Base-by-base conservation (phyloP, 805 yeast genomes). In the Nakazawaea ernobii region DNA sequence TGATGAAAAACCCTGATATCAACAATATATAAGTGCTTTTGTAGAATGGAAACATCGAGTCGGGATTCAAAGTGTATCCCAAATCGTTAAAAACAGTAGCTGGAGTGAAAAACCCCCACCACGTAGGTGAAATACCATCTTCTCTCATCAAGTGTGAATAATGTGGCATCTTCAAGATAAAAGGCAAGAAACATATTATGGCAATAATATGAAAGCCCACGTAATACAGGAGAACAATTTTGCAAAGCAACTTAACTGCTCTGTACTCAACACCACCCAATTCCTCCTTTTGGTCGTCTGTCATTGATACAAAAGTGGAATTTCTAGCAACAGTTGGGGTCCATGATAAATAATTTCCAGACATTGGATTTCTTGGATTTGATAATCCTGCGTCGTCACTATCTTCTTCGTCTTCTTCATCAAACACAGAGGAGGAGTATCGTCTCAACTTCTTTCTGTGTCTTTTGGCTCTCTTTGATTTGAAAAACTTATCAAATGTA, bases 191-290 rank as follows among this genome's bases (percentile, higher is more conserved):
- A 45, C 79, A 67, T 0, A 74, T 55, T 29, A 80, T 58, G 0
- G 77, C 79, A 24, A 82, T 32, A 4, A 86, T 50, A 57, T 86
- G 89, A 58, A 88, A 81, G 0, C 96, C 96, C 48, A 90, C 52
- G 57, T 87, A 90, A 59, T 87, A 94, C 6, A 63, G 49, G 0
- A 79, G 60, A 11, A 92, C 65, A 39, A 92, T 76, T 53, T 77
- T 75, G 49, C 85, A 79, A 48, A 94, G 67, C 8, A 90, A 67
- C 59, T 89, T 89, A 49, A 87, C 74, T 0, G 99, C 89, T 39
- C 97, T 75, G 61, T 94, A 94, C 60, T 94, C 99, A 13, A 94
- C 97, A 43, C 99, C 99, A 35, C 99, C 99, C 35, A 94, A 68
- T 62, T 94, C 99, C 50, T 86, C 95, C 58, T 88, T 90, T 62